phyloP scores from a whole-genome alignment of 495 filamentous ascomycete species.

The Venustampulla echinocandica region DNA sequence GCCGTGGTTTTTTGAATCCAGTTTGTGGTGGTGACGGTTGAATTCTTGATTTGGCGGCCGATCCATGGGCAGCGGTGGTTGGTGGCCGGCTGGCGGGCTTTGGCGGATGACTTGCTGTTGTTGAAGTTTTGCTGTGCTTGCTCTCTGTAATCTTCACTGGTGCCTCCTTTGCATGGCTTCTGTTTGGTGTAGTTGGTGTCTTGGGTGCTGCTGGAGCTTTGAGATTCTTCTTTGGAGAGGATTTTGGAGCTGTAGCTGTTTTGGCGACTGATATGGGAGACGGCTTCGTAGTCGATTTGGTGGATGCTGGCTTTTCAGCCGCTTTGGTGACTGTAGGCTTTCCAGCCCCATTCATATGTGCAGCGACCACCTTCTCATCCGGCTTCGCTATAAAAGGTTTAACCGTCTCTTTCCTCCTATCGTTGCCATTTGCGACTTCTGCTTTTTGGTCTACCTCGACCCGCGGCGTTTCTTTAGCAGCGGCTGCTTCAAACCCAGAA shows the following conservation, averaged over 20 bases:
- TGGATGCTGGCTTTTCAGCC: conserved; percentile 16
- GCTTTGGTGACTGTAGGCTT: conserved; percentile 24
- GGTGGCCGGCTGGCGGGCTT: conserved; percentile 22
- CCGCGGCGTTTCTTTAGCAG: conserved; percentile 17
- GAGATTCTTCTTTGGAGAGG: conserved; percentile 24
- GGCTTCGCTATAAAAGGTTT: not conserved
- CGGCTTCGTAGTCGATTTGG: conserved; percentile 33
- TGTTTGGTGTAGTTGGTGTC: conserved; percentile 20
- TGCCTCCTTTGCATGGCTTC: conserved; percentile 1
- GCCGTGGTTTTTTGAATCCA: conserved; percentile 47
- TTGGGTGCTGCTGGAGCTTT: conserved; percentile 20
- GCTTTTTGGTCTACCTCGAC: conserved; percentile 18
- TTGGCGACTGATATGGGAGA: conserved; percentile 35
- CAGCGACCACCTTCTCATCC: conserved; percentile 10
- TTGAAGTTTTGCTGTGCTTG: conserved; percentile 9
- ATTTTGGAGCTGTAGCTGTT: conserved; percentile 22
- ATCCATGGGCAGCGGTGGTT: conserved; percentile 25
- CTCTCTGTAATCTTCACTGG: conserved; percentile 11
- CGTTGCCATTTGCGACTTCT: not conserved
- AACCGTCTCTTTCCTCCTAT: conserved; percentile 3
- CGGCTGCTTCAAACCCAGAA: conserved; percentile 10
- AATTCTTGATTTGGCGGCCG: conserved; percentile 29
- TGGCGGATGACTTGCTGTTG: conserved; percentile 7
- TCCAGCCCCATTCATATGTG: conserved; percentile 16
- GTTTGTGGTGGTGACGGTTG: conserved; percentile 29